phyloP scores from a whole-genome alignment of 345 rosid species.

The Citrus trifoliata region DNA sequence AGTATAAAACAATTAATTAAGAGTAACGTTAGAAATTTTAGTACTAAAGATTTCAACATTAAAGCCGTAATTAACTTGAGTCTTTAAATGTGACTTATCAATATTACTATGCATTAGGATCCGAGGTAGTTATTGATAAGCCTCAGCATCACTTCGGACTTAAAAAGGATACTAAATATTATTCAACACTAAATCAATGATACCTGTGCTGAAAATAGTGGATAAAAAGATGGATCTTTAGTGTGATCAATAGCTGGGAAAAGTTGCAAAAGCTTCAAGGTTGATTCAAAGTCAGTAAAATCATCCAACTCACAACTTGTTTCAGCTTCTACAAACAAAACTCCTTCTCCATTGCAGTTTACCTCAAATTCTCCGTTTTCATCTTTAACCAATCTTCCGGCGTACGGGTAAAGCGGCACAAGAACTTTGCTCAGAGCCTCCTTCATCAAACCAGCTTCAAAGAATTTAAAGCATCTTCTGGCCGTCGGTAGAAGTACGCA shows the following conservation, averaged over 20 bases:
- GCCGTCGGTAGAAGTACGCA: slow-evolving; percentile 25
- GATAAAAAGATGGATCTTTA: slow-evolving; percentile 18
- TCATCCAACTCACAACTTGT: slow-evolving; percentile 20
- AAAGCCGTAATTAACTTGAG: too few species aligned
- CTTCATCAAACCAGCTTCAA: slow-evolving; percentile 20
- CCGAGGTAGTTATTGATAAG: too few species aligned
- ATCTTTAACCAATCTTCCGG: slow-evolving; percentile 37
- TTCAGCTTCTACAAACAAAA: slow-evolving; percentile 32
- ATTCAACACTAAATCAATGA: too few species aligned
- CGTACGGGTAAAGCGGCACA: slow-evolving; percentile 37
- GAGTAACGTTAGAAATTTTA: too few species aligned
- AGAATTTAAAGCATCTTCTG: slow-evolving; percentile 19
- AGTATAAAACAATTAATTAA: too few species aligned
- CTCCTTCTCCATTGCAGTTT: slow-evolving; percentile 43
- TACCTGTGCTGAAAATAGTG: slow-evolving; percentile 29
- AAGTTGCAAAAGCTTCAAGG: slow-evolving; percentile 20
- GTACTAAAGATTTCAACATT: too few species aligned
- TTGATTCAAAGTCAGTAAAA: slow-evolving; percentile 18
- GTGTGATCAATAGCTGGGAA: slow-evolving; percentile 32
- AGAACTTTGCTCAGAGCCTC: slow-evolving; percentile 37
- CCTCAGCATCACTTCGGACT: too few species aligned
- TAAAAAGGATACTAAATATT: too few species aligned
- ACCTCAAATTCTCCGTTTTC: slow-evolving; percentile 35
- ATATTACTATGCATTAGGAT: too few species aligned
- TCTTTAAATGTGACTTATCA: too few species aligned